Conservation (phyloP, 2,329 filamentous ascomycete species). For the Corynespora cassiicola region DNA sequence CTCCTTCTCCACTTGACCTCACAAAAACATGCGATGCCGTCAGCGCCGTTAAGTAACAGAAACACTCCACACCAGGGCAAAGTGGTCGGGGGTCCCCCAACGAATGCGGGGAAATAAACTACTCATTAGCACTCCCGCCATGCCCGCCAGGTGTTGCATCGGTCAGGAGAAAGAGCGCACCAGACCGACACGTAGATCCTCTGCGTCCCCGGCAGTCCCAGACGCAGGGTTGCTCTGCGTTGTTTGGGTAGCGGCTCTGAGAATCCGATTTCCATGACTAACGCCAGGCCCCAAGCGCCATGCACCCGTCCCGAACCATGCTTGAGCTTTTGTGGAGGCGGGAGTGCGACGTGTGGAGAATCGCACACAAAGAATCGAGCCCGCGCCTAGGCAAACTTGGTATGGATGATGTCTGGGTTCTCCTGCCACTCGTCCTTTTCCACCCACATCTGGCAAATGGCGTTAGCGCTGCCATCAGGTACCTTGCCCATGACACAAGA, state of each 20-base stretch:
- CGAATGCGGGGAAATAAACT: slow-evolving; percentile 45
- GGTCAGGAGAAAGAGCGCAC: slow-evolving; percentile 16
- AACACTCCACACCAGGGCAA: slow-evolving; percentile 28
- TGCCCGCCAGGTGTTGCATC: slow-evolving; percentile 3
- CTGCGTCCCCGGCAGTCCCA: slow-evolving; percentile 21
- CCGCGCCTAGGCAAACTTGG: slow-evolving; percentile 80
- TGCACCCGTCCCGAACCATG: slow-evolving; percentile 31
- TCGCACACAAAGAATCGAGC: slow-evolving; percentile 16
- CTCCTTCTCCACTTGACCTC: slow-evolving; percentile 13
- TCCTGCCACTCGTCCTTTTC: slow-evolving; percentile 99
- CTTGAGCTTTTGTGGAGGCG: slow-evolving; percentile 35
- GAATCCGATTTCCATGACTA: slow-evolving; percentile 45
- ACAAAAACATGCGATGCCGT: slow-evolving; percentile 21
- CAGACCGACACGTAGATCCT: slow-evolving; percentile 32
- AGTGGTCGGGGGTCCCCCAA: slow-evolving; percentile 17
- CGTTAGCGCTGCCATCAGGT: slow-evolving; percentile 33
- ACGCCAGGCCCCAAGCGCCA: slow-evolving; percentile 35
- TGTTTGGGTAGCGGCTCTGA: slow-evolving; percentile 30
- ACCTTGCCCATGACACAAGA: slow-evolving; percentile 11
- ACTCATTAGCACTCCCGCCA: slow-evolving; percentile 38
- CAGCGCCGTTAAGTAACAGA: slow-evolving; percentile 41
- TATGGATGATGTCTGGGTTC: slow-evolving; percentile 98
- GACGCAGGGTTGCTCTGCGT: slow-evolving; percentile 24
- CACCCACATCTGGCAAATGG: slow-evolving; percentile 88
- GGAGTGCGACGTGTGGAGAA: slow-evolving; percentile 34